Evolutionary conservation across 352 stramenopile genomes (phyloP).

Genomic region (Pythium aristosporum): DNA sequence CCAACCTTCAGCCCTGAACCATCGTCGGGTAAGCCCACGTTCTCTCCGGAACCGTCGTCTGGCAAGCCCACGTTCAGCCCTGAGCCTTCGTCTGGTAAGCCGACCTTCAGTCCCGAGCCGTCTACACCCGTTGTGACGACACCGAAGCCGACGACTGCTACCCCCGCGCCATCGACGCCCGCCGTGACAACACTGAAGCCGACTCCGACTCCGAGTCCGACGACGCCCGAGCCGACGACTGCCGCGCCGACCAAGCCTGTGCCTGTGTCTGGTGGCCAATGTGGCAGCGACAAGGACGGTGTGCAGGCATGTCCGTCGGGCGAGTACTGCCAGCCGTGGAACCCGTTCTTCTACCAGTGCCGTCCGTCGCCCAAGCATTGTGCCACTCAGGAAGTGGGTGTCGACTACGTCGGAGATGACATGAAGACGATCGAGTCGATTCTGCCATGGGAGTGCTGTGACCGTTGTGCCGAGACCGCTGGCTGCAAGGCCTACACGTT

Average conservation of each 20-base stretch:
- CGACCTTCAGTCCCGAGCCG: background rate
- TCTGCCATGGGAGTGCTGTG: conserved; percentile 39
- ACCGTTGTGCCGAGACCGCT: conserved; percentile 27
- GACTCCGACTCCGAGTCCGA: background rate
- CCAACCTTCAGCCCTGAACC: background rate
- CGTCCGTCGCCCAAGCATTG: conserved; percentile 31
- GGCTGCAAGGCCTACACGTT: conserved; percentile 55
- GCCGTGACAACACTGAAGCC: background rate
- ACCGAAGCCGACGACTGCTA: background rate
- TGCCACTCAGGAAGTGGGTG: conserved; percentile 32
- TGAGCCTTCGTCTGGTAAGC: conserved; percentile 4
- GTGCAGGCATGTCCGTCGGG: conserved; percentile 36
- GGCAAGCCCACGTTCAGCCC: conserved; percentile 4
- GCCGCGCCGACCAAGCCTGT: no score
- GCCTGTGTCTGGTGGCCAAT: conserved; percentile 1
- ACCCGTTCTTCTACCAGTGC: conserved; percentile 47
- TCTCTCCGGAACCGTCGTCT: background rate
- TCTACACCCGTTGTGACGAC: background rate
- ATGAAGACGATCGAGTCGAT: conserved; percentile 37
- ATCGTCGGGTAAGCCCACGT: conserved; percentile 3
- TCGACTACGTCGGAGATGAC: conserved; percentile 38
- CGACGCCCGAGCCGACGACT: background rate
- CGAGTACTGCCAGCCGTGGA: conserved; percentile 54
- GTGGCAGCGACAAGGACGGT: conserved; percentile 22
- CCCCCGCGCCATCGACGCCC: background rate